Conservation (phyloP, 2,329 filamentous ascomycete species). For the Talaromyces sp. region DNA sequence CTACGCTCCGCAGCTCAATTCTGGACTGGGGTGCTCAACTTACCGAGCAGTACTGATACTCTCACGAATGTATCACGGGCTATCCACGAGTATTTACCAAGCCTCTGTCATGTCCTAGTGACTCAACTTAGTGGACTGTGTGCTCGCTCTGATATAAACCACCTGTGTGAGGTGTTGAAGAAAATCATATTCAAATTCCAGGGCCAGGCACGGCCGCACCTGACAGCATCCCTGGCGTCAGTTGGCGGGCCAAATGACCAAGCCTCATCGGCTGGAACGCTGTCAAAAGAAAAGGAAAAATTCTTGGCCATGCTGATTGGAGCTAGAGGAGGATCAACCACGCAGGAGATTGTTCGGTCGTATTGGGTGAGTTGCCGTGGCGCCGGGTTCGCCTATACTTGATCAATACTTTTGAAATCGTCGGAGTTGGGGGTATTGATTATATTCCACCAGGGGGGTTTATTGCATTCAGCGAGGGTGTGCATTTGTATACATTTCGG, state of each 20-base stretch:
- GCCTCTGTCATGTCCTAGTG: slow-evolving; percentile 35
- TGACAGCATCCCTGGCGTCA: slow-evolving; percentile 31
- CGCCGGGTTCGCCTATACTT: slow-evolving; percentile 34
- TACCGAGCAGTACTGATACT: slow-evolving; percentile 20
- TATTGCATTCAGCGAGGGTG: not conserved
- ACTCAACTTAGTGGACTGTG: slow-evolving; percentile 39
- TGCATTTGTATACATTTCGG: not conserved
- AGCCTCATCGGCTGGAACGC: slow-evolving; percentile 13
- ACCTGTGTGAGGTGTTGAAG: slow-evolving; percentile 37
- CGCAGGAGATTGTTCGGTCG: slow-evolving; percentile 33
- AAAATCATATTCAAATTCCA: slow-evolving; percentile 38
- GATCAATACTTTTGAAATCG: not conserved
- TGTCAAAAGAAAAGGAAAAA: slow-evolving; percentile 32
- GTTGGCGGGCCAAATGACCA: slow-evolving; percentile 14
- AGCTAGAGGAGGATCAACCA: slow-evolving; percentile 34
- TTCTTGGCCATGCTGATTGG: slow-evolving; percentile 36
- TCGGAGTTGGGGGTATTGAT: not conserved
- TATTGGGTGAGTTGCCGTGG: slow-evolving; percentile 44
- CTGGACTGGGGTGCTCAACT: slow-evolving; percentile 35
- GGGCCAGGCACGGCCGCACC: slow-evolving; percentile 32
- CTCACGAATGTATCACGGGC: slow-evolving; percentile 20
- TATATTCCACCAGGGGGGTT: not conserved
- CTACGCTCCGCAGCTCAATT: slow-evolving; percentile 42
- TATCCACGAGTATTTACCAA: slow-evolving; percentile 31
- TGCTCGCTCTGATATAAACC: slow-evolving; percentile 41